A percentile compares a stretch with the other conserved stretches of the same genome.
phyloP scores from a whole-genome alignment of 768 basidiomycete genomes.

The Leccinum ochraceum region DNA sequence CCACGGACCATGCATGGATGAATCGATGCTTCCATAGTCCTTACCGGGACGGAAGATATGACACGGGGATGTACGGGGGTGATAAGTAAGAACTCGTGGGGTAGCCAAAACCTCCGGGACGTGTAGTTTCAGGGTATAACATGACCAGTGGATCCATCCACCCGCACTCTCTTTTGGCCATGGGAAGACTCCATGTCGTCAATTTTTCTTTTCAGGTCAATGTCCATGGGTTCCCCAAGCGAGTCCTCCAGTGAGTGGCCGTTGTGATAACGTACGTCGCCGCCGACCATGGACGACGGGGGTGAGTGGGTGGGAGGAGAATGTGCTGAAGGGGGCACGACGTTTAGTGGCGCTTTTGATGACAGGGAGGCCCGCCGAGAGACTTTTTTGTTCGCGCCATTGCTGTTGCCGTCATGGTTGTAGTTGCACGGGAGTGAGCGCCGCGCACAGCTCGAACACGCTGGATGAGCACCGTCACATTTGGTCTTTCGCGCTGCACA shows the following conservation, averaged over 20 bases:
- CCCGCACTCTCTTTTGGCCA: slow-evolving; percentile 72
- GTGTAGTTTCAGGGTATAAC: slow-evolving; percentile 54
- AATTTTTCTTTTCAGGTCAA: slow-evolving; percentile 61
- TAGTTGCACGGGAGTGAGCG: slow-evolving; percentile 78
- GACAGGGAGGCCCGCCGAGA: slow-evolving; percentile 55
- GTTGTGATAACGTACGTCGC: slow-evolving; percentile 35
- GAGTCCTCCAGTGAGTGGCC: slow-evolving; percentile 42
- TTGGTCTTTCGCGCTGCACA: slow-evolving; percentile 80
- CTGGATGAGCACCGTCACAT: slow-evolving; percentile 85
- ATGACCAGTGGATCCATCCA: slow-evolving; percentile 51
- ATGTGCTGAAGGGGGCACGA: slow-evolving; percentile 37
- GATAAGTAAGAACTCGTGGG: slow-evolving; percentile 21
- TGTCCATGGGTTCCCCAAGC: slow-evolving; percentile 45
- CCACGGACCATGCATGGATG: slow-evolving; percentile 29
- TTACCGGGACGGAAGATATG: slow-evolving; percentile 30
- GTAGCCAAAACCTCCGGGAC: slow-evolving; percentile 26
- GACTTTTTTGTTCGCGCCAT: slow-evolving; percentile 38
- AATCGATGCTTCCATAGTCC: slow-evolving; percentile 31
- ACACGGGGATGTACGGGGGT: slow-evolving; percentile 21
- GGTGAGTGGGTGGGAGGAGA: slow-evolving; percentile 62
- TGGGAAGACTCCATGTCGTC: slow-evolving; percentile 53
- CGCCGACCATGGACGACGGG: slow-evolving; percentile 36
- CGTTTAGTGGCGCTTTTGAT: slow-evolving; percentile 35
- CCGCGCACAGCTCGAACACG: slow-evolving; percentile 81
- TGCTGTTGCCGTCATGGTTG: slow-evolving; percentile 57